Evolutionary conservation across 805 yeast species (phyloP).

Genomic region (Jamesozyma jinghongensis): DNA sequence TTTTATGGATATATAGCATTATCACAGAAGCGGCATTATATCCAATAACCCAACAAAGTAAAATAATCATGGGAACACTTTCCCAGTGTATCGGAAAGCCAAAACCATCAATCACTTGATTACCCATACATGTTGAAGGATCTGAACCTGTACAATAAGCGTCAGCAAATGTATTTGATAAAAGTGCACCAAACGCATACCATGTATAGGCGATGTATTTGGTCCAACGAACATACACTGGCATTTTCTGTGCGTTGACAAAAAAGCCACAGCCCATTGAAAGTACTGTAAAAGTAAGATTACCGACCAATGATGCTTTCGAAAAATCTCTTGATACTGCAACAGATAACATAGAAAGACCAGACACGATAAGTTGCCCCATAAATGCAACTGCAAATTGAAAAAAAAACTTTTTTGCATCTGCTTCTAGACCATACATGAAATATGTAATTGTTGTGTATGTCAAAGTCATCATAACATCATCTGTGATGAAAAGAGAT

Average conservation of each 20-base stretch:
- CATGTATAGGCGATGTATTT: slow-evolving; percentile 68
- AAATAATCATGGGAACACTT: slow-evolving; percentile 51
- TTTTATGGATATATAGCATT: slow-evolving; percentile 40
- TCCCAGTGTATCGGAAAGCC: slow-evolving; percentile 63
- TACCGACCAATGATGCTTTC: slow-evolving; percentile 50
- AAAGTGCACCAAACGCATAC: slow-evolving; percentile 65
- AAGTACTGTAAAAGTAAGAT: slow-evolving; percentile 58
- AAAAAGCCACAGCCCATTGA: slow-evolving; percentile 76
- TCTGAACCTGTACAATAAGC: slow-evolving; percentile 46
- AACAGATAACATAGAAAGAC: slow-evolving; percentile 32
- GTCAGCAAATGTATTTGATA: slow-evolving; percentile 56
- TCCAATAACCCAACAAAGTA: slow-evolving; percentile 50
- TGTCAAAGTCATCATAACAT: slow-evolving; percentile 49
- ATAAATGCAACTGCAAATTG: slow-evolving; percentile 54
- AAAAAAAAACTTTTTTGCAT: slow-evolving; percentile 45
- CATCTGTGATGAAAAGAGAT: slow-evolving; percentile 60
- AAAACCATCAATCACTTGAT: slow-evolving; percentile 41
- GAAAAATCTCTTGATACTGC: slow-evolving; percentile 54
- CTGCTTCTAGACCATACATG: slow-evolving; percentile 62
- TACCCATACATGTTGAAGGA: slow-evolving; percentile 32
- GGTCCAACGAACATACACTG: slow-evolving; percentile 81
- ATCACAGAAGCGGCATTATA: slow-evolving; percentile 42
- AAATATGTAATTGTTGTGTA: slow-evolving; percentile 59
- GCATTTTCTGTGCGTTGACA: slow-evolving; percentile 62
- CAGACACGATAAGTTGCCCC: slow-evolving; percentile 37